Conservation (phyloP, 331 rosid species). For the Cydonia oblonga region DNA sequence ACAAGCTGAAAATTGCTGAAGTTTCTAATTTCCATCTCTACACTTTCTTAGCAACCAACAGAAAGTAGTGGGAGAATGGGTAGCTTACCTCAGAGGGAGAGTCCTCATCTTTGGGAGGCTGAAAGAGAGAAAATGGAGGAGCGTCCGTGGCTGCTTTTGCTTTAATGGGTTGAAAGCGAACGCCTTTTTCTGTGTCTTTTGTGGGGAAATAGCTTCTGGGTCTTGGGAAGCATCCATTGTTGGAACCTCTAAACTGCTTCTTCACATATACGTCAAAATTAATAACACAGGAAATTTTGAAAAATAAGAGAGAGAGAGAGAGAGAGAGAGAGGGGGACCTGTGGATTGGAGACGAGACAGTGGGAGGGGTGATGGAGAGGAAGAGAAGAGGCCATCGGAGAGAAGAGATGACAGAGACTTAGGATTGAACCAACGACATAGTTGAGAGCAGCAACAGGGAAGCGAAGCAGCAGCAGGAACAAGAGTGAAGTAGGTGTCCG, state of each 20-base stretch:
- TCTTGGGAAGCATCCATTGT: slow-evolving; percentile 31
- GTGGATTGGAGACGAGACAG: slow-evolving; percentile 35
- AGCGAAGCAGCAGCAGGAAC: neutral
- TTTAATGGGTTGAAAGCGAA: slow-evolving; percentile 29
- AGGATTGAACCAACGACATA: neutral
- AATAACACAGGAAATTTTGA: slow-evolving; percentile 1
- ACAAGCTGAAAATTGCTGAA: neutral
- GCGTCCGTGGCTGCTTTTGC: slow-evolving; percentile 42
- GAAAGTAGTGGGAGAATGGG: neutral
- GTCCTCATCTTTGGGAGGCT: slow-evolving; percentile 36
- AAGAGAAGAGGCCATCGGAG: slow-evolving; percentile 47
- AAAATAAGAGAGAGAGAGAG: slow-evolving; percentile 8
- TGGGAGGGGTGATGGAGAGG: slow-evolving; percentile 40
- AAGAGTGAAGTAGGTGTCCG: neutral
- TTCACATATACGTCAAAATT: neutral
- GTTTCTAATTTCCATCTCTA: neutral
- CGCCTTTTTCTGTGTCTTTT: slow-evolving; percentile 18
- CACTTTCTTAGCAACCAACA: neutral
- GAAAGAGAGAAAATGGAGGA: slow-evolving; percentile 51
- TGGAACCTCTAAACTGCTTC: slow-evolving; percentile 34
- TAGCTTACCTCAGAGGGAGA: slow-evolving; percentile 44
- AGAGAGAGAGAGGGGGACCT: slow-evolving; percentile 30
- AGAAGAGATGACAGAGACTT: neutral
- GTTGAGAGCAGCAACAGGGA: neutral
- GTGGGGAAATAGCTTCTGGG: slow-evolving; percentile 20